Evolutionary conservation across 1,284 basidiomycete species (phyloP).

Genomic region (Fistulina hepatica): DNA sequence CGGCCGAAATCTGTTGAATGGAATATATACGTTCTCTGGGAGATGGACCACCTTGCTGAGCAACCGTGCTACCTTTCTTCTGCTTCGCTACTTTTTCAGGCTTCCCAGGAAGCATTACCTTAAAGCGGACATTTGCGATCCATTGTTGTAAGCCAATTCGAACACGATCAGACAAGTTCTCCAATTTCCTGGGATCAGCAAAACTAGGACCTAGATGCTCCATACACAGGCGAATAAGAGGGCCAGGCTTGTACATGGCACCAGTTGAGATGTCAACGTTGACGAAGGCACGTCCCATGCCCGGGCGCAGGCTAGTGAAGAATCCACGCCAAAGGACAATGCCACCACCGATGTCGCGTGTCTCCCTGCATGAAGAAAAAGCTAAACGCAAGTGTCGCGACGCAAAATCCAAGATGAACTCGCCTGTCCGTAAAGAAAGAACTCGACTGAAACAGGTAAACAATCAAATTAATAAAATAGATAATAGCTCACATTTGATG

Average conservation of each 20-base stretch:
- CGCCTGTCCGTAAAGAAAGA: slow-evolving; percentile 58
- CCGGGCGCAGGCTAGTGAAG: slow-evolving; percentile 51
- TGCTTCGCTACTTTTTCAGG: too few species aligned
- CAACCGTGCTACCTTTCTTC: too few species aligned
- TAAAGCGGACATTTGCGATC: slow-evolving; percentile 26
- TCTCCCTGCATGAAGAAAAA: slow-evolving; percentile 57
- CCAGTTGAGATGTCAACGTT: slow-evolving; percentile 57
- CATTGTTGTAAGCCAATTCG: slow-evolving; percentile 9
- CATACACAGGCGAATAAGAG: slow-evolving; percentile 31
- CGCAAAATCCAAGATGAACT: too few species aligned
- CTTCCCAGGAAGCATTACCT: too few species aligned
- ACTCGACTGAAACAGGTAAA: too few species aligned
- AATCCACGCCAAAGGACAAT: slow-evolving; percentile 65
- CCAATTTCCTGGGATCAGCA: slow-evolving; percentile 5
- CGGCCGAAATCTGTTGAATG: too few species aligned
- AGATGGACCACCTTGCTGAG: too few species aligned
- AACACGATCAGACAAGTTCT: too few species aligned
- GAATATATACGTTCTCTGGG: too few species aligned
- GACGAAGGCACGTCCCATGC: slow-evolving; percentile 39
- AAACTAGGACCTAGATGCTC: slow-evolving; percentile 30
- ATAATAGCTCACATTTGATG: slow-evolving; percentile 4
- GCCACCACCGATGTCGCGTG: slow-evolving; percentile 53
- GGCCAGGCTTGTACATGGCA: slow-evolving; percentile 41
- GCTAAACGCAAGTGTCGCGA: too few species aligned
- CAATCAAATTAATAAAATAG: too few species aligned